These are phyloP conservation scores for Cytospora piceae DNA, from an alignment of 2,329 filamentous ascomycete species.

Conservation along the genomic window DNA sequence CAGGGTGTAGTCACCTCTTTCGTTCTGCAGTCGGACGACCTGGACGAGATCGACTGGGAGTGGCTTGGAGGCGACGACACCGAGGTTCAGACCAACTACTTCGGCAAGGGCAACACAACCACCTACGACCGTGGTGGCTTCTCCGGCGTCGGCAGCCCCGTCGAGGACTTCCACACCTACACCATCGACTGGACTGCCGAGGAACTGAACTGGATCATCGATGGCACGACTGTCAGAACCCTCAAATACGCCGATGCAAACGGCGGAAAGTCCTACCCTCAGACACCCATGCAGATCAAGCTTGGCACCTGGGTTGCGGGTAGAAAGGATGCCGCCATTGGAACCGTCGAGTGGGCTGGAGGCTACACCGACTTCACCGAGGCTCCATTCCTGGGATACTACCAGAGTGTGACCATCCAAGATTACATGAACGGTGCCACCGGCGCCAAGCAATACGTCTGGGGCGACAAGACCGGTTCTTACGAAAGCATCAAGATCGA, in stretches of 20 bases:
- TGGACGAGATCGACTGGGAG: constrained; percentile 97
- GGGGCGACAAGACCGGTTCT: constrained; percentile 52
- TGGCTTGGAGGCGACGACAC: constrained; percentile 78
- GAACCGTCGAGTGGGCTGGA: constrained; percentile 70
- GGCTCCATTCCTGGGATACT: constrained; percentile 59
- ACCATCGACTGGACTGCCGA: constrained; percentile 68
- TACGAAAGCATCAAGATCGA: constrained; percentile 57
- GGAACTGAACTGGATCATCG: constrained; percentile 62
- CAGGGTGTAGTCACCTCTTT: constrained; percentile 86
- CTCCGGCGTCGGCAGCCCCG: constrained; percentile 60
- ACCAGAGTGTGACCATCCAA: constrained; percentile 58
- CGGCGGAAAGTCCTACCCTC: constrained; percentile 64
- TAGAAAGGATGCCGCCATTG: constrained; percentile 50
- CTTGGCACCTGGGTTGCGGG: constrained; percentile 62
- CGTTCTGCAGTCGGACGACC: constrained; percentile 85
- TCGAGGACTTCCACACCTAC: constrained; percentile 64
- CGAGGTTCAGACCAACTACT: constrained; percentile 88
- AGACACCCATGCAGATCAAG: constrained; percentile 71
- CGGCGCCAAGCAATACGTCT: constrained; percentile 56
- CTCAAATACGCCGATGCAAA: constrained; percentile 50
- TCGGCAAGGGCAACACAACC: constrained; percentile 73
- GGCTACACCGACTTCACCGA: constrained; percentile 57
- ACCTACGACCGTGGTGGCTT: constrained; percentile 71
- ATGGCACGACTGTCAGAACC: constrained; percentile 51
- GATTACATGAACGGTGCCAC: constrained; percentile 58